Evolutionary conservation across 805 yeast species (phyloP).

Genomic region (Yueomyces sinensis): DNA sequence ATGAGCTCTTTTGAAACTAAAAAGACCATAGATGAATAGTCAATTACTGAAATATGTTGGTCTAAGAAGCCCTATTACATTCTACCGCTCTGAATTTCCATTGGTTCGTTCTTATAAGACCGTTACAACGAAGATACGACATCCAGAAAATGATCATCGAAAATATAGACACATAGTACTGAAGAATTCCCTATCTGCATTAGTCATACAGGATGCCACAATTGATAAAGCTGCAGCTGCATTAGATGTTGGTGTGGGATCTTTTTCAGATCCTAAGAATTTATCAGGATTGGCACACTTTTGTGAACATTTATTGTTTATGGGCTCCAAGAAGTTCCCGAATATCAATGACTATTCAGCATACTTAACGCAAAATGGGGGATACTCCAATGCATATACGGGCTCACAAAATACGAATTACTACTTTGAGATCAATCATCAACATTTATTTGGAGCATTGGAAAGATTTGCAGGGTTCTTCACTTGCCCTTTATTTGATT

Average conservation of each 20-base stretch:
- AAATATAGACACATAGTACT: constrained; percentile 52
- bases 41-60: too few relatives aligned
- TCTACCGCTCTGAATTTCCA: too few relatives aligned
- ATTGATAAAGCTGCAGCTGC: constrained; percentile 73
- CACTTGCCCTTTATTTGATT: constrained; percentile 63
- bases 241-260: constrained; percentile 64
- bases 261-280: constrained; percentile 51
- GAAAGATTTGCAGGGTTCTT: constrained; percentile 92
- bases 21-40: too few relatives aligned
- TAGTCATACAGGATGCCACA: constrained; percentile 53
- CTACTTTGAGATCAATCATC: constrained; percentile 71
- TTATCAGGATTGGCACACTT: constrained; percentile 73
- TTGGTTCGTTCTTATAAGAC: too few relatives aligned
- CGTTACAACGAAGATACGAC: too few relatives aligned
- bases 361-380: constrained; percentile 72
- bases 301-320: constrained; percentile 57
- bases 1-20: too few relatives aligned
- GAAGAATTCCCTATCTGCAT: constrained; percentile 43
- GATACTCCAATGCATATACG: constrained; percentile 86
- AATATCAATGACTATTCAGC: constrained; percentile 65
- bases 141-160: constrained; percentile 59
- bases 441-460: constrained; percentile 70
- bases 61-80: too few relatives aligned
- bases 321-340: constrained; percentile 74
- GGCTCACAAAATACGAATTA: constrained; percentile 83